Evolutionary conservation across 495 filamentous ascomycete species (phyloP).

Genomic region (Venustampulla echinocandica): DNA sequence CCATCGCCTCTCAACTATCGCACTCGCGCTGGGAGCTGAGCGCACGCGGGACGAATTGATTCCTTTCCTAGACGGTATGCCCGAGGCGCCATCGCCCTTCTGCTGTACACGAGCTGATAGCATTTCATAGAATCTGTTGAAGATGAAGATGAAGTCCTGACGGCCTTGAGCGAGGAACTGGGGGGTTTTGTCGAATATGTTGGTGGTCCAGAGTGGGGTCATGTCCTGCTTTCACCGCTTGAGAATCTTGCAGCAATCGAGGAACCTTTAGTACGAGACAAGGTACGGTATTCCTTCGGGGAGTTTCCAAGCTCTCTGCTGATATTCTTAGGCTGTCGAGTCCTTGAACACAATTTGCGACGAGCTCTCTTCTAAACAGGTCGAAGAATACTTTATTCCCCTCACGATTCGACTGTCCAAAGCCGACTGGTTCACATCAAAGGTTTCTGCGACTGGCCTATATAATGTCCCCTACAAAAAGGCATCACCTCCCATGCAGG

Average conservation of each 20-base stretch:
- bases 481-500: conserved; percentile 73
- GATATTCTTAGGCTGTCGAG: conserved; percentile 69
- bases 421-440: conserved; percentile 99
- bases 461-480: conserved; percentile 89
- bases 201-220: conserved; percentile 84
- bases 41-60: conserved; percentile 96
- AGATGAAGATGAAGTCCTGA: conserved; percentile 97
- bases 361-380: conserved; percentile 79
- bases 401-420: conserved; percentile 91
- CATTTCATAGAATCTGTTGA: conserved; percentile 77
- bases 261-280: conserved; percentile 93
- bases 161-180: conserved; percentile 91
- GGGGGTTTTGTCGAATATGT: conserved; percentile 97
- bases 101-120: conserved; percentile 5
- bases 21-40: conserved; percentile 87
- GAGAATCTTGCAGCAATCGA: conserved; percentile 98
- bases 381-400: conserved; percentile 94
- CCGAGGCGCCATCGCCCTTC: background rate
- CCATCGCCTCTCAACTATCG: conserved; percentile 94
- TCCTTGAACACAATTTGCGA: conserved; percentile 98
- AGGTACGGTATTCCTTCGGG: conserved; percentile 45
- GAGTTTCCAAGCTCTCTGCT: conserved; percentile 8
- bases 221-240: conserved; percentile 91
- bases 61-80: conserved; percentile 88
- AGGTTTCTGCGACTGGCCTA: conserved; percentile 93